phyloP scores from a whole-genome alignment of 495 filamentous ascomycete species.

The Annulohypoxylon stygium region DNA sequence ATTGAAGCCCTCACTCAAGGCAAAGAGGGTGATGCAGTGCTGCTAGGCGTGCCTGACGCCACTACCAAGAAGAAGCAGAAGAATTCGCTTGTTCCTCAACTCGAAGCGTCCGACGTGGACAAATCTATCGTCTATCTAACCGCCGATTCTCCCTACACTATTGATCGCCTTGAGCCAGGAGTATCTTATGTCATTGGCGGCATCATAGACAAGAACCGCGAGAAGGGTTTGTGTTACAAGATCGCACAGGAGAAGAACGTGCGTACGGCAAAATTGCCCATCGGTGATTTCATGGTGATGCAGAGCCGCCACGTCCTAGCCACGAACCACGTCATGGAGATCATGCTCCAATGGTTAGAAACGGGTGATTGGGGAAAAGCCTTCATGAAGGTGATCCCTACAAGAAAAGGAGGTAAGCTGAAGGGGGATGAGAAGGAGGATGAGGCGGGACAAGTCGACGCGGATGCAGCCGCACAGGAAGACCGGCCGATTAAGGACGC shows the following conservation, averaged over 20 bases:
- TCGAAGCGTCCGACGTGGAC: constrained; percentile 55
- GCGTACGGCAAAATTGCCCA: constrained; percentile 89
- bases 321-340: constrained; percentile 95
- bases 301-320: constrained; percentile 82
- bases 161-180: constrained; percentile 83
- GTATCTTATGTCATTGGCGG: constrained; percentile 95
- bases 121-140: constrained; percentile 82
- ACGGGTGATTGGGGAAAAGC: constrained; percentile 89
- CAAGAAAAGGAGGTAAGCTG: constrained; percentile 80
- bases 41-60: constrained; percentile 3
- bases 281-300: constrained; percentile 93
- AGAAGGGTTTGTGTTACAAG: constrained; percentile 94
- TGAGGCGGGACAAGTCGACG: constrained; percentile 46
- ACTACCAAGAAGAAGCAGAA: constrained; percentile 37
- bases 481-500: constrained; percentile 25
- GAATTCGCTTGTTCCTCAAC: constrained; percentile 42
- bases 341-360: constrained; percentile 94
- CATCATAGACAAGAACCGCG: constrained; percentile 92
- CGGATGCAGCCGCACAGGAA: constrained; percentile 46
- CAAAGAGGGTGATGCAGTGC: constrained; percentile 53
- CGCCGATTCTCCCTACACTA: constrained; percentile 84
- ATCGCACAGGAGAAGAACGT: constrained; percentile 79
- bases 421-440: constrained; percentile 44
- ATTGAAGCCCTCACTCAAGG: constrained; percentile 66
- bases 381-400: constrained; percentile 87